Base-by-base conservation (phyloP, 2,329 filamentous ascomycete genomes). In the Cladophialophora yegresii region DNA sequence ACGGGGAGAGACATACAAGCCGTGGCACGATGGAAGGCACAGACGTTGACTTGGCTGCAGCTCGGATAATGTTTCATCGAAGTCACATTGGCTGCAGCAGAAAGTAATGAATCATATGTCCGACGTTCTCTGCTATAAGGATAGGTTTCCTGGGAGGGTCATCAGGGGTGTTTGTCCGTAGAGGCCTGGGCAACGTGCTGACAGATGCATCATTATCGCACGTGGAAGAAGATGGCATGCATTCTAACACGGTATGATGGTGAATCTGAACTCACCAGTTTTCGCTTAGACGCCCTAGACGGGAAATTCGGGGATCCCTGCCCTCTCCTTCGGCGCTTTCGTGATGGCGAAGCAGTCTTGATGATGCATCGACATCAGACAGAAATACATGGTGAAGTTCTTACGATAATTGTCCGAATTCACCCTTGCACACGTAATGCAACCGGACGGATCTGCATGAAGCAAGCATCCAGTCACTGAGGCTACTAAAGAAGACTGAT, bases 101-200 rank as follows among this genome's bases (percentile, higher is more conserved):
- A 10, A 50, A 23, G 20, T 50, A 28, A 50, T 50, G 47, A 50
- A 50, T 50, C 47, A 50, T 50, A 50, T 50, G 47, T 50, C 47
- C 47, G 47, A 13, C 2, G 36, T 16, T 26, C 9, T 26, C 47
- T 50, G 47, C 7, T 6, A 50, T 26, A 22, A 28, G 47, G 12
- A 49, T 20, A 22, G 47, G 23, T 50, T 22, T 6, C 23, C 12
- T 50, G 20, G 9, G 47, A 50, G 13, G 26, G 23, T 22, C 47
- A 23, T 23, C 47, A 28, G 20, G 49, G 58, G 50, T 32, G n/a
- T 30, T 61, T 36, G 28, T 54, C 47, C 47, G 50, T 40, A 61
- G 47, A 16, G 20, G 47, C 23, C 47, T 50, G 47, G 47, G 47
- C 47, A 16, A 13, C 23, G 22, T 22, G 23, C 16, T 23, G 22